Percentiles rank a stretch among this genome's conserved stretches.
phyloP scores from a whole-genome alignment of 495 filamentous ascomycete genomes.

The Lophiostoma macrostomum region DNA sequence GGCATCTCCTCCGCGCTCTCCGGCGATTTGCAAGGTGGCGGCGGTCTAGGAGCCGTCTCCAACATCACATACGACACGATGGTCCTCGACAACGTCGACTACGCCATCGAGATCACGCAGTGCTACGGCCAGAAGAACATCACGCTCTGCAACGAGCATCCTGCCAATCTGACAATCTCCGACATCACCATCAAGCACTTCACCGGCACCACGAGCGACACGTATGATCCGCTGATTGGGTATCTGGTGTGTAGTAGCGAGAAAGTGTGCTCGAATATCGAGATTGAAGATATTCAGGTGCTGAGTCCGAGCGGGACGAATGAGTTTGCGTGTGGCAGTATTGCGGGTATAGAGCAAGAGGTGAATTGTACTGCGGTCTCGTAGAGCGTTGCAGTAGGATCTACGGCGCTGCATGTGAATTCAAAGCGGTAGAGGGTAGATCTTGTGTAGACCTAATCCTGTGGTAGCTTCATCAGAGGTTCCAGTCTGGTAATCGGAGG shows the following conservation, averaged over 20 bases:
- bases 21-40: conserved; percentile 60
- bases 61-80: conserved; percentile 57
- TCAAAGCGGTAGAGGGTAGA: too few relatives aligned
- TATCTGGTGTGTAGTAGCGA: conserved; percentile 58
- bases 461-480: too few relatives aligned
- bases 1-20: conserved; percentile 46
- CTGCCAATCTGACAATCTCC: conserved; percentile 57
- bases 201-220: conserved; percentile 51
- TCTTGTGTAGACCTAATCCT: too few relatives aligned
- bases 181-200: conserved; percentile 40
- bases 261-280: conserved; percentile 53
- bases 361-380: conserved; percentile 53
- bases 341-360: conserved; percentile 41
- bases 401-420: too few relatives aligned
- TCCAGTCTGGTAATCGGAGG: too few relatives aligned
- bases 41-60: conserved; percentile 53
- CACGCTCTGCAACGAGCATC: conserved; percentile 59
- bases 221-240: conserved; percentile 48
- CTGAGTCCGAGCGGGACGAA: conserved; percentile 50
- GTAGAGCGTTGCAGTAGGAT: too few relatives aligned
- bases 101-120: conserved; percentile 62
- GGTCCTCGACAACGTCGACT: conserved; percentile 58
- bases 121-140: conserved; percentile 64
- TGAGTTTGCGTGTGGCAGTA: conserved; percentile 54
- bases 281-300: conserved; percentile 46